A percentile compares a stretch with the other conserved stretches of the same genome.
Conservation (phyloP, 257 asterid genomes). For the Solanum gracilifrons region DNA sequence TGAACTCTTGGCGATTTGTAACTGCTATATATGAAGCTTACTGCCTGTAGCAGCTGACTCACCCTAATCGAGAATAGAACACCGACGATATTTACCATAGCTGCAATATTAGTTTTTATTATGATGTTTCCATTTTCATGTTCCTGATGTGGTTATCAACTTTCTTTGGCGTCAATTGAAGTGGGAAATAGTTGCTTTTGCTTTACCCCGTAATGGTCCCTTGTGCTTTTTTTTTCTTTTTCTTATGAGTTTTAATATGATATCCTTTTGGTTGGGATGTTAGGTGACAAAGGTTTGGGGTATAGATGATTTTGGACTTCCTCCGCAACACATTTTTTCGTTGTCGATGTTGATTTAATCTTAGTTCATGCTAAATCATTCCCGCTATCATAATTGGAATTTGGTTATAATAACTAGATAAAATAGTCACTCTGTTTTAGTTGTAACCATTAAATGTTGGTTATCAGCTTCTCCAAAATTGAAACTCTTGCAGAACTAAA, state of each 20-base stretch:
- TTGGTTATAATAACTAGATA: not conserved
- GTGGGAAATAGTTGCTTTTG: not conserved
- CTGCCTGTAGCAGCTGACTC: conserved; percentile 56
- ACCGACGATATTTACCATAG: conserved; percentile 37
- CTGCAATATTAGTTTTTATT: not conserved
- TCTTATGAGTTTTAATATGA: not conserved
- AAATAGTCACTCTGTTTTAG: not conserved
- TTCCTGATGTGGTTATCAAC: not conserved
- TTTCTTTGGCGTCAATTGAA: not conserved
- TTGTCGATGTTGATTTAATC: not conserved
- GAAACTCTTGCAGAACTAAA: too few relatives aligned
- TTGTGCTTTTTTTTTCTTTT: not conserved
- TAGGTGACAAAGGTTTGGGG: not conserved
- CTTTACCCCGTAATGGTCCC: not conserved
- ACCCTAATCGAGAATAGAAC: conserved; percentile 60
- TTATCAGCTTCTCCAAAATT: not conserved
- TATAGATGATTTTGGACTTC: not conserved
- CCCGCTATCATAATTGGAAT: not conserved
- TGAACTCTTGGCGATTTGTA: conserved; percentile 32
- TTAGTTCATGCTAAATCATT: not conserved
- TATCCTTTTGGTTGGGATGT: not conserved
- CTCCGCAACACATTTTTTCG: not conserved
- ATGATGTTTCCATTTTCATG: not conserved
- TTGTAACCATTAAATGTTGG: not conserved
- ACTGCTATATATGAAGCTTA: conserved; percentile 60